Base-by-base conservation (phyloP, 2,329 filamentous ascomycete genomes). In the Xylariaceae sp. region DNA sequence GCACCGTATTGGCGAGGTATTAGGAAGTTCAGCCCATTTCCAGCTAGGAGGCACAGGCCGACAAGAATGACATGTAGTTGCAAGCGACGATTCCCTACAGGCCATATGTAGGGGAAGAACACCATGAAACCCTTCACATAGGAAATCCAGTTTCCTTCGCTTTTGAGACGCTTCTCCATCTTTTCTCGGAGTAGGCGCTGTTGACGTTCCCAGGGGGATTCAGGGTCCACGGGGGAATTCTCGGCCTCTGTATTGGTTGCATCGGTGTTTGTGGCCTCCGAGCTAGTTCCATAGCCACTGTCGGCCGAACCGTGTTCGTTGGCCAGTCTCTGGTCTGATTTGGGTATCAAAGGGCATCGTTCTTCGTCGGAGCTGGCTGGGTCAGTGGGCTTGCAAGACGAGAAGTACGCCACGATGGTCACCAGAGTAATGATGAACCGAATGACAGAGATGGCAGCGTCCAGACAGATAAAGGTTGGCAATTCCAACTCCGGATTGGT, bases 1-100 rank as follows among this genome's bases (percentile, higher is more conserved):
- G 89, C 84, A 64, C 90, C 91, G 37, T 93, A 83, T 70, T 94
- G 89, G 17, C 88, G 82, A n/a, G 91, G 91, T 37, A 91, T 84
- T 48, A 95, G 75, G 11, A 96, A 77, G 66, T 92, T 90, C 53
- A 95, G 77, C 4, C 83, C 83, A 64, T 92, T 90, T 57, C 86
- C 83, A 55, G 80, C 76, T n/a, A 92, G 72, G 18, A 94, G 77
- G 65, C 88, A 88, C 1, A 89, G 49, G 0, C 82, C 81, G 50
- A 94, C 86, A 3, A 89, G 77, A 9, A 82, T 75, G 17, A 89
- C 82, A 56, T 86, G 86, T 15, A 88, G 71, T 70, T 94, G 89
- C 15, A 94, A 80, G 11, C 75, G 72, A 56, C 78, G 80, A 67
- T 88, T 83, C 48, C 86, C 81, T 55, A 84, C 81, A 0, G 92